A percentile compares a stretch with the other conserved stretches of the same genome.
Evolutionary conservation across 2,329 filamentous ascomycete species (phyloP).

Genomic region (Talaromyces pinophilus): DNA sequence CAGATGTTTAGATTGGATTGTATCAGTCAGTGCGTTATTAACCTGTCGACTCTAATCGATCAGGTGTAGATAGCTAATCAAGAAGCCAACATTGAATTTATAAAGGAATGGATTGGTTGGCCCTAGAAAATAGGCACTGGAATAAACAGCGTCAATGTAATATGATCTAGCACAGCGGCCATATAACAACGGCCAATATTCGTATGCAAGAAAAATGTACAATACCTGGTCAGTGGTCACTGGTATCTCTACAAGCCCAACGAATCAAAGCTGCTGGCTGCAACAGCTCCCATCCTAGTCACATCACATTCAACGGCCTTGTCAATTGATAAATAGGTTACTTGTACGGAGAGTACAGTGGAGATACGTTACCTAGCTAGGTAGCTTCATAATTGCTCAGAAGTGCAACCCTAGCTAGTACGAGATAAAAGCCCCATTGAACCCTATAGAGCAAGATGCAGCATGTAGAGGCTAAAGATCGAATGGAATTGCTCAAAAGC

Average conservation of each 20-base stretch:
- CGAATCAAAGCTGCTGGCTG: background rate
- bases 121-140: background rate
- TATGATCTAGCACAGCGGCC: background rate
- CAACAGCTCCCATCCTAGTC: background rate
- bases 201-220: background rate
- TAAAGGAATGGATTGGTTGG: background rate
- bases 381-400: background rate
- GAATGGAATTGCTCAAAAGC: slow-evolving; percentile 4
- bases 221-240: background rate
- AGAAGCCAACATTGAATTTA: background rate
- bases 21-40: background rate
- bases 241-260: background rate
- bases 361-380: background rate
- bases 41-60: background rate
- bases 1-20: background rate
- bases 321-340: background rate
- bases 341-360: background rate
- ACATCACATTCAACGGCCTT: background rate
- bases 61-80: background rate
- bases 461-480: background rate
- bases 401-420: background rate
- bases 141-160: background rate
- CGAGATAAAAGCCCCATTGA: background rate
- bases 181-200: background rate
- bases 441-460: background rate